Evolutionary conservation across 2,329 filamentous ascomycete genomes (phyloP).

Genomic region (Cordyceps cicadae): DNA sequence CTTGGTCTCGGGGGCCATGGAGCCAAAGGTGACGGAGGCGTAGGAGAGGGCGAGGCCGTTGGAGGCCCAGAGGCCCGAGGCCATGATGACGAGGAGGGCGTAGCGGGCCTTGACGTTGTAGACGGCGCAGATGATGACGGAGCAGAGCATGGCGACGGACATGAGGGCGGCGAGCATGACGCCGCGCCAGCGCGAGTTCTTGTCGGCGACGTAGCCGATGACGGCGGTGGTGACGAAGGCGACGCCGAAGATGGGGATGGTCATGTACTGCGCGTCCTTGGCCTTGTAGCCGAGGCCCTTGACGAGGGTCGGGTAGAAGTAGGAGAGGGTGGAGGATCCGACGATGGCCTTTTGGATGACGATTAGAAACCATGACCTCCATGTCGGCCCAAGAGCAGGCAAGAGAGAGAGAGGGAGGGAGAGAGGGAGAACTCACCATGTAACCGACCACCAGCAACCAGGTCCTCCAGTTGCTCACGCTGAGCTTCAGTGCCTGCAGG

Average conservation of each 20-base stretch:
- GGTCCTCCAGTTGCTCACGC: slow-evolving; percentile 30
- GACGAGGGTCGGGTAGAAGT: slow-evolving; percentile 47
- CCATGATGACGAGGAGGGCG: slow-evolving; percentile 47
- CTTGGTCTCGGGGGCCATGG: slow-evolving; percentile 35
- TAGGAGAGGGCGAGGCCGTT: slow-evolving; percentile 45
- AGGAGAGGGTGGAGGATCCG: slow-evolving; percentile 38
- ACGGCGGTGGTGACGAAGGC: slow-evolving; percentile 41
- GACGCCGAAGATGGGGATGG: slow-evolving; percentile 43
- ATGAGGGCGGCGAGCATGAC: slow-evolving; percentile 42
- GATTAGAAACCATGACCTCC: too few relatives aligned
- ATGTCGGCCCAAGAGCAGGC: too few relatives aligned
- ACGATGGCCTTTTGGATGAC: slow-evolving; percentile 21
- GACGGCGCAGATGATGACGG: slow-evolving; percentile 32
- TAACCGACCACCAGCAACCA: slow-evolving; percentile 34
- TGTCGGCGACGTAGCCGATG: slow-evolving; percentile 40
- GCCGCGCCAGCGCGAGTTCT: slow-evolving; percentile 35
- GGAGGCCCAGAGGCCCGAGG: slow-evolving; percentile 43
- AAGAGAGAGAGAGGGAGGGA: too few relatives aligned
- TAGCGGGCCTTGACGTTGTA: slow-evolving; percentile 47
- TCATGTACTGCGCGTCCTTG: slow-evolving; percentile 42
- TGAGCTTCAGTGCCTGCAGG: slow-evolving; percentile 46
- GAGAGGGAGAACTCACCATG: slow-evolving; percentile 22
- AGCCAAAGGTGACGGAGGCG: slow-evolving; percentile 41
- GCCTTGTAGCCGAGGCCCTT: slow-evolving; percentile 40
- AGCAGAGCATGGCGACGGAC: slow-evolving; percentile 26